Evolutionary conservation across 2,329 filamentous ascomycete genomes (phyloP).

Genomic region (Fusarium compactum): DNA sequence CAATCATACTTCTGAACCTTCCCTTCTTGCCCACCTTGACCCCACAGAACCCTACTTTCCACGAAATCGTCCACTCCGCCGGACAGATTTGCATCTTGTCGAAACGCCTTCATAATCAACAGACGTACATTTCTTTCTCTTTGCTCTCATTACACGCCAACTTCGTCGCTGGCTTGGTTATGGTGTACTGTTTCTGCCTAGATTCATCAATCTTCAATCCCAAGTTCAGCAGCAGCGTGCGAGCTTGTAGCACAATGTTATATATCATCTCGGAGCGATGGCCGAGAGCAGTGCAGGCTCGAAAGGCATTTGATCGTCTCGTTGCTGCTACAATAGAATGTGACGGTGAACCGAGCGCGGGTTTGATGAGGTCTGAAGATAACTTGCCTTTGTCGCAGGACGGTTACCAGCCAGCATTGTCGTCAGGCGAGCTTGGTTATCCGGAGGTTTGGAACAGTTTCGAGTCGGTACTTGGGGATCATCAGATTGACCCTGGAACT

Average conservation of each 20-base stretch:
- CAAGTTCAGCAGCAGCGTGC: neutral
- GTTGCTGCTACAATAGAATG: slow-evolving; percentile 8
- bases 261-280: slow-evolving; percentile 6
- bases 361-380: neutral
- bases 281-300: neutral
- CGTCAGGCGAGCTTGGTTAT: rapidly evolving
- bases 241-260: neutral
- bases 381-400: neutral
- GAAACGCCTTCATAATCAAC: neutral
- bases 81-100: neutral
- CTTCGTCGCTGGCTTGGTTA: neutral
- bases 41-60: neutral
- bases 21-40: neutral
- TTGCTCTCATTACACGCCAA: slow-evolving; percentile 1
- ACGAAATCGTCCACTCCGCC: slow-evolving; percentile 4
- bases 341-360: neutral
- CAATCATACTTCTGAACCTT: neutral
- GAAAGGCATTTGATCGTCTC: neutral
- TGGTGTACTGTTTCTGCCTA: slow-evolving; percentile 7
- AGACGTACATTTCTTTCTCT: slow-evolving; percentile 1
- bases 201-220: neutral
- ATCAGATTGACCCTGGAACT: slow-evolving; percentile 1
- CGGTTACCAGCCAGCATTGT: neutral
- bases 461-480: neutral
- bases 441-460: neutral